Conservation (phyloP, 1,139 yeast species). For the Pichia inconspicua region DNA sequence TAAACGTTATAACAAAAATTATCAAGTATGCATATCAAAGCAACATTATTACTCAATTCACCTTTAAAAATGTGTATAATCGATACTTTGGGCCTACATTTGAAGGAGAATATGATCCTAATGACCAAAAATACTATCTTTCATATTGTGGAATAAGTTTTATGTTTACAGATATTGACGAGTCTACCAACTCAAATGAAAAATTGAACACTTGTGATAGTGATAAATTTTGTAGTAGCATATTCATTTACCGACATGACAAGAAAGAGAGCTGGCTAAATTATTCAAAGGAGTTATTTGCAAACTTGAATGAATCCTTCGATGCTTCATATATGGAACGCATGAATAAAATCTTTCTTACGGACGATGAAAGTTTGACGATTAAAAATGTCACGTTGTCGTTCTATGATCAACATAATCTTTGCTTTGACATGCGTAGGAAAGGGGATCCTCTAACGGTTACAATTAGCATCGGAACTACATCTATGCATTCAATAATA, state of each 20-base stretch:
- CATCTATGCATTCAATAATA: constrained; percentile 44
- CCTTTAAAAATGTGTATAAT: constrained; percentile 42
- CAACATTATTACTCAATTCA: constrained; percentile 23
- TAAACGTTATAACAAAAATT: not conserved
- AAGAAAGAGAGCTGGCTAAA: not conserved
- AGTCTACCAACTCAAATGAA: constrained; percentile 16
- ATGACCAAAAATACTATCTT: constrained; percentile 30
- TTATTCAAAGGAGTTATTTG: not conserved
- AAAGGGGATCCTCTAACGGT: constrained; percentile 1
- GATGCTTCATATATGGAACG: not conserved
- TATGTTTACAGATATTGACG: constrained; percentile 29
- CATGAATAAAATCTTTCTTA: no score
- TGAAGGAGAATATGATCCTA: constrained; percentile 35
- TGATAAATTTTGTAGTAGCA: constrained; percentile 34
- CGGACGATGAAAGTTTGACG: not conserved
- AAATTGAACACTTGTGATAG: constrained; percentile 28
- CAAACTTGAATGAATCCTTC: not conserved
- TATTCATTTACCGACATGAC: constrained; percentile 33
- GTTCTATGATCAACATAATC: not conserved
- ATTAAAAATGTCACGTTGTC: not conserved
- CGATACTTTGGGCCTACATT: constrained; percentile 57
- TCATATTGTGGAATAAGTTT: constrained; percentile 53
- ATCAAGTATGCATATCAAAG: constrained; percentile 13
- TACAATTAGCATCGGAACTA: constrained; percentile 31
- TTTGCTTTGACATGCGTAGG: not conserved